Conservation (phyloP, 306 rosid species). For the Prosopis cineraria region DNA sequence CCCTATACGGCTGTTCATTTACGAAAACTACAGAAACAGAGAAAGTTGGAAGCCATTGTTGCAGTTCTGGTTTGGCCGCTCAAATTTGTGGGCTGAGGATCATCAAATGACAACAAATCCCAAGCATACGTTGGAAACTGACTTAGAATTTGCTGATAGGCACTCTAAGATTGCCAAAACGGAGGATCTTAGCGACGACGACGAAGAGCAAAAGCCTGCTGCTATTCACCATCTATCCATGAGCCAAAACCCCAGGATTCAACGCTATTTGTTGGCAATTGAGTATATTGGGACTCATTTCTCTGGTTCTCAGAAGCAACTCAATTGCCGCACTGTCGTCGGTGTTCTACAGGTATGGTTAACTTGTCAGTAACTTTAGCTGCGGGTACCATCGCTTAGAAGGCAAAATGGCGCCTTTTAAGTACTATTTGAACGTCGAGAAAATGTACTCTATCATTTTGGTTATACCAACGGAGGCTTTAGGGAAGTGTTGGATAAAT, state of each 20-base stretch:
- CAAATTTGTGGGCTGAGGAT: neutral
- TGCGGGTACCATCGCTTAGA: neutral
- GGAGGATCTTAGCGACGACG: constrained; percentile 26
- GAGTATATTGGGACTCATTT: constrained; percentile 90
- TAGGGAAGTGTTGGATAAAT: neutral
- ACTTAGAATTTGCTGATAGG: constrained; percentile 42
- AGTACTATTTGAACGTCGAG: neutral
- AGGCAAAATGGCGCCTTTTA: neutral
- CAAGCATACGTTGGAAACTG: constrained; percentile 48
- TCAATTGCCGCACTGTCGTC: constrained; percentile 72
- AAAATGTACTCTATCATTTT: neutral
- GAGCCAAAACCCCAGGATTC: constrained; percentile 53
- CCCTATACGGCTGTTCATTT: neutral
- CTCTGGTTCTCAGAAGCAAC: constrained; percentile 90
- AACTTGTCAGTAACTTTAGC: neutral
- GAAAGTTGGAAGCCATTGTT: neutral
- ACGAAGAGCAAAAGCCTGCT: constrained; percentile 1
- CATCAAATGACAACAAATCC: constrained; percentile 51
- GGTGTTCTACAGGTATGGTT: constrained; percentile 75
- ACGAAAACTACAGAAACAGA: neutral
- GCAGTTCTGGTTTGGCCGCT: neutral
- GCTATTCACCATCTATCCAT: constrained; percentile 31
- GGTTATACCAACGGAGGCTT: neutral
- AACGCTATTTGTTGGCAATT: constrained; percentile 80
- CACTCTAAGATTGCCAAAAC: constrained; percentile 64